Evolutionary conservation across 768 basidiomycete species (phyloP).

Genomic region (Auriscalpium vulgare): DNA sequence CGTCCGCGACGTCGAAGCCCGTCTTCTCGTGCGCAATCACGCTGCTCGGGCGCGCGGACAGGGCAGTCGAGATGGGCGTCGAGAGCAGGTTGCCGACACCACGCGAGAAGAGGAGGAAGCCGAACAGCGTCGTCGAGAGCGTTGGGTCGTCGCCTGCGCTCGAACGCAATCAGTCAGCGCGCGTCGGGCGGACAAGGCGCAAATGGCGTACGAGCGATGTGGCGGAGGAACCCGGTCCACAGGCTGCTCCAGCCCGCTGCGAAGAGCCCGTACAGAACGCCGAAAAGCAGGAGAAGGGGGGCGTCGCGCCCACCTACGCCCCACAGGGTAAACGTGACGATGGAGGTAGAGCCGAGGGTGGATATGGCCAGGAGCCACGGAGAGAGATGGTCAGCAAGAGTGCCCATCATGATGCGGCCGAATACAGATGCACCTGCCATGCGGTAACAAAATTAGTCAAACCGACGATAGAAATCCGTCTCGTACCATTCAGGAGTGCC

Average conservation of each 20-base stretch:
- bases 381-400: constrained; percentile 16
- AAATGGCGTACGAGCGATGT: constrained; percentile 15
- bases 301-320: constrained; percentile 19
- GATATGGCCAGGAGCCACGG: constrained; percentile 17
- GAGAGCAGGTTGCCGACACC: constrained; percentile 22
- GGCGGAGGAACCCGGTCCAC: constrained; percentile 24
- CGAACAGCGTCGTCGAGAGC: constrained; percentile 16
- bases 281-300: constrained; percentile 21
- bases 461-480: too few relatives aligned
- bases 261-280: constrained; percentile 22
- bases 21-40: background rate
- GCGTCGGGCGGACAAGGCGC: background rate
- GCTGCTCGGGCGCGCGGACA: constrained; percentile 1
- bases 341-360: constrained; percentile 16
- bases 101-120: constrained; percentile 18
- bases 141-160: constrained; percentile 19
- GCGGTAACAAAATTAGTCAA: background rate
- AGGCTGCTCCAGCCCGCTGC: constrained; percentile 26
- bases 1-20: background rate
- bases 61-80: constrained; percentile 22
- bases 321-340: constrained; percentile 26
- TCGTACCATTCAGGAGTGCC: constrained; percentile 16
- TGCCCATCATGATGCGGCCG: constrained; percentile 12
- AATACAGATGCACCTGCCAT: constrained; percentile 10
- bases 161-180: background rate